Conservation (phyloP, 208 protist species). For the Leptomonas seymouri region DNA sequence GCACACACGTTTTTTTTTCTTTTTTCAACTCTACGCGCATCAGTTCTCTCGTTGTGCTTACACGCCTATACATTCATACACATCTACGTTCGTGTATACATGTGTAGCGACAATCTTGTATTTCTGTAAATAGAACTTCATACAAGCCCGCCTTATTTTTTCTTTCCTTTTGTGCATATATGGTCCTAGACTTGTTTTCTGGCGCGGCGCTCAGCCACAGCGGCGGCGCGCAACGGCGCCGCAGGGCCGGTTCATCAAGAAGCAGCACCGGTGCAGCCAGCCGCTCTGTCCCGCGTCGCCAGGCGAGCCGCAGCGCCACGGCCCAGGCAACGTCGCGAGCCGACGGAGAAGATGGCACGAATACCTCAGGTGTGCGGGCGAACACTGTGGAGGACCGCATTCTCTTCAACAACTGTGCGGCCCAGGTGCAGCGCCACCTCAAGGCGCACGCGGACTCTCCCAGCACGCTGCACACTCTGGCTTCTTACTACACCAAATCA, state of each 20-base stretch:
- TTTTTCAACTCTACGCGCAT: conserved; percentile 4
- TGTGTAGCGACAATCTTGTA: no score
- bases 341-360: not conserved
- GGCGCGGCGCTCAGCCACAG: conserved; percentile 25
- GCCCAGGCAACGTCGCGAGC: conserved; percentile 4
- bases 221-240: conserved; percentile 3
- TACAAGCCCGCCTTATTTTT: not conserved
- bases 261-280: conserved; percentile 15
- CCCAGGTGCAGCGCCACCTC: conserved; percentile 84
- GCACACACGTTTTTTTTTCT: conserved; percentile 2
- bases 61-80: no score
- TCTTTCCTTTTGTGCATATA: conserved; percentile 1
- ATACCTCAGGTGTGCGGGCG: conserved; percentile 9
- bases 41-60: conserved; percentile 1
- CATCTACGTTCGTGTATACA: no score
- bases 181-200: conserved; percentile 43
- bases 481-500: conserved; percentile 84
- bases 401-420: conserved; percentile 79
- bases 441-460: conserved; percentile 71
- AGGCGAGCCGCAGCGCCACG: conserved; percentile 9
- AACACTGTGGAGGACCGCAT: conserved; percentile 45
- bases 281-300: conserved; percentile 9
- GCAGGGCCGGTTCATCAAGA: conserved; percentile 15
- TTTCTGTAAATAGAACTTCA: no score
- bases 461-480: conserved; percentile 81